phyloP scores from a whole-genome alignment of 2,329 filamentous ascomycete species.

The Aspergillus pseudoviridinutans region DNA sequence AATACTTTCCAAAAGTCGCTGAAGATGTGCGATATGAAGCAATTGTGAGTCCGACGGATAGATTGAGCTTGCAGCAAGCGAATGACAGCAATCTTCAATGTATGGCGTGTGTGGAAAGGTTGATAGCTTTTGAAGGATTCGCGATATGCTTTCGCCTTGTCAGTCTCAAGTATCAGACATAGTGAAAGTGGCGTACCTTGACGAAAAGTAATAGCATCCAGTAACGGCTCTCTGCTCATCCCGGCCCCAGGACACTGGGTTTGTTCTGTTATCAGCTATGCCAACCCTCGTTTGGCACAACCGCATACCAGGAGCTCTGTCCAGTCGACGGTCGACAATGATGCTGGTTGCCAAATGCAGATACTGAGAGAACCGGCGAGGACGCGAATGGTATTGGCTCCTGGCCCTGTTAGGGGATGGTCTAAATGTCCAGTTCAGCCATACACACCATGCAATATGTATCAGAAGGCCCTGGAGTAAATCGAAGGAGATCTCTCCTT shows the following conservation, averaged over 20 bases:
- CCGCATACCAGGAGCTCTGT: constrained; percentile 21
- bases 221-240: constrained; percentile 44
- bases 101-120: constrained; percentile 31
- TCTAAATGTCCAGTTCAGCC: too few species aligned
- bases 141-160: too few species aligned
- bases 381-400: constrained; percentile 31
- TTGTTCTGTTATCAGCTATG: constrained; percentile 18
- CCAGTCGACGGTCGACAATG: constrained; percentile 31
- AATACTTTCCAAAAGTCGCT: constrained; percentile 37
- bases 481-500: constrained; percentile 34
- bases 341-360: constrained; percentile 36
- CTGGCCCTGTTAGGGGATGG: constrained; percentile 11
- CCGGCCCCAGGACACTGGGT: constrained; percentile 21
- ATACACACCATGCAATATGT: constrained; percentile 30
- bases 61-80: constrained; percentile 30
- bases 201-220: constrained; percentile 43
- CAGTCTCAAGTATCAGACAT: background rate
- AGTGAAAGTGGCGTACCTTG: constrained; percentile 29
- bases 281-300: constrained; percentile 27
- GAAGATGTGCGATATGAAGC: constrained; percentile 34
- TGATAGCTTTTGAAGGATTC: constrained; percentile 29
- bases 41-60: constrained; percentile 33
- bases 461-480: constrained; percentile 39
- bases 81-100: constrained; percentile 36
- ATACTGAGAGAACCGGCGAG: constrained; percentile 30